A percentile compares a stretch with the other conserved stretches of the same genome.
Conservation (phyloP, 2,329 filamentous ascomycete species). For the Fusarium sp. region DNA sequence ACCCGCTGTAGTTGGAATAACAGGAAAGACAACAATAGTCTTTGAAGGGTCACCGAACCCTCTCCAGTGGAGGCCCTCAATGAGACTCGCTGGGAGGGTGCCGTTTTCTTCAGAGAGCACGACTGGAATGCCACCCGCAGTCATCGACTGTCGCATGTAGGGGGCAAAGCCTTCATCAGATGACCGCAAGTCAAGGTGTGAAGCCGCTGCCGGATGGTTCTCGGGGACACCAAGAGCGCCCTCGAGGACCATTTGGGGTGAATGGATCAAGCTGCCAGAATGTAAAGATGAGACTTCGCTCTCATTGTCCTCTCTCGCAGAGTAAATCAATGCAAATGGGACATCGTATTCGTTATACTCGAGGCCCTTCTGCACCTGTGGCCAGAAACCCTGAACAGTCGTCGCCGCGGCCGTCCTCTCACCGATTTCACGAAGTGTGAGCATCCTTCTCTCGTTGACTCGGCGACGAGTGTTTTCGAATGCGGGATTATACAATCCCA, state of each 20-base stretch:
- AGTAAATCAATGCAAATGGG: constrained; percentile 83
- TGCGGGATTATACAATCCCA: constrained; percentile 82
- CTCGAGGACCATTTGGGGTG: constrained; percentile 76
- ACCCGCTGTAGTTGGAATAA: constrained; percentile 78
- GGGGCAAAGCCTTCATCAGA: constrained; percentile 80
- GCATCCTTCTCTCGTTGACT: constrained; percentile 83
- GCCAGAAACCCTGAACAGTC: constrained; percentile 80
- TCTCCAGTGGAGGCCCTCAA: constrained; percentile 76
- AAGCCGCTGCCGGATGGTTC: constrained; percentile 70
- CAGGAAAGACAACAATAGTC: constrained; percentile 80
- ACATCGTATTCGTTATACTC: constrained; percentile 81
- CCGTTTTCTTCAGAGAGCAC: constrained; percentile 75
- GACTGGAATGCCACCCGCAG: constrained; percentile 72
- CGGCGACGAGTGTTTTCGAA: constrained; percentile 86
- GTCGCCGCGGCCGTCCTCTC: constrained; percentile 80
- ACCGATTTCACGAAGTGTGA: constrained; percentile 81
- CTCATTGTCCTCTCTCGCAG: constrained; percentile 76
- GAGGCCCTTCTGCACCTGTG: constrained; percentile 74
- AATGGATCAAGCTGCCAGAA: constrained; percentile 71
- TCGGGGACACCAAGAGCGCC: constrained; percentile 76
- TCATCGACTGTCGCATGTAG: constrained; percentile 81
- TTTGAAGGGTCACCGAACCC: constrained; percentile 78
- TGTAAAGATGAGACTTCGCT: constrained; percentile 79
- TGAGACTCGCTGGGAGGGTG: constrained; percentile 72
- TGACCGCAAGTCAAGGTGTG: constrained; percentile 74